Base-by-base conservation (phyloP, 2,329 filamentous ascomycete species). In the Ambrosiella cleistominuta region DNA sequence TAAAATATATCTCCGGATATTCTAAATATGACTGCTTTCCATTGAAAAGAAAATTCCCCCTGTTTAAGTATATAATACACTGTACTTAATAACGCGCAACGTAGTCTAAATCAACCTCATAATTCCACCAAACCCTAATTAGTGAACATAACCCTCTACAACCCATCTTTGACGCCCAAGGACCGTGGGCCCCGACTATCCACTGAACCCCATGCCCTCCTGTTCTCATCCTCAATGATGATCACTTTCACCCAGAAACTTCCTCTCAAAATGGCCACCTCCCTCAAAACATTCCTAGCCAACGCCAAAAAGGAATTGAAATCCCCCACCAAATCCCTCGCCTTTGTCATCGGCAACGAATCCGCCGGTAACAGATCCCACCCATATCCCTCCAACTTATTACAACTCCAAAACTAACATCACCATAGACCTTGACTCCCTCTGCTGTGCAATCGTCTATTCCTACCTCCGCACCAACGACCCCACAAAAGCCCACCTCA, bases 381-480 rank as follows among this genome's bases (percentile, higher is more conserved):
- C 2, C 3, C 40, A 42, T 15, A 17, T 47, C n/a, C 12, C n/a
- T 27, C 27, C 27, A 19, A 15, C 36, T 47, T 13, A 2, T 40
- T 58, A 9, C 13, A 8, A 37, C 17, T 11, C 58, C 39, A 5
- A 8, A n/a, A 4, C n/a, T 3, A 7, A 2, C 7, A 40, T 27
- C 60, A 6, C 9, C 7, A 1, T 60, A 86, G 87, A 93, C 64
- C 81, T 93, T 57, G 87, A 93, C 70, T 90, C 86, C 1, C 77
- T 93, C 63, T 86, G 84, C 68, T 84, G 81, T 36, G 80, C 86
- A 35, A 70, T 93, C 15, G 70, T 90, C 35, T 80, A 85, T 61
- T 85, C 87, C 59, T 93, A 90, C 68, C 72, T 91, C 42, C 79
- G 81, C 62, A 84, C 80, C 39, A 76, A 81, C 65, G 67, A 75